Evolutionary conservation across 1,284 basidiomycete species (phyloP).

Genomic region (Puccinia brachypodii): DNA sequence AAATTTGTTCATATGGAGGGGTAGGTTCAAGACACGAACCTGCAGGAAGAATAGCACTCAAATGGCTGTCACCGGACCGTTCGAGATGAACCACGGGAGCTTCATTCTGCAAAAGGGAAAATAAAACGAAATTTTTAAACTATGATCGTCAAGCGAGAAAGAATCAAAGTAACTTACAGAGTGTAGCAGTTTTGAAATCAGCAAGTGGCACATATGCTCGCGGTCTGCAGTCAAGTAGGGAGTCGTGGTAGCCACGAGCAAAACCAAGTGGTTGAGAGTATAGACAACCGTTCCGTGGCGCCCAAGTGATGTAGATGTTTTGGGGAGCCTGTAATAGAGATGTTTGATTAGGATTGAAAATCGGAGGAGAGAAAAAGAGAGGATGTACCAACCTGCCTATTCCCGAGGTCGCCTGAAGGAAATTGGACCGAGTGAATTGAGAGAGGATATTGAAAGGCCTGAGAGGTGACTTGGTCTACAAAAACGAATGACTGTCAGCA

Average conservation of each 20-base stretch:
- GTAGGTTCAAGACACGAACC: neutral
- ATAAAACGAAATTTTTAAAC: neutral
- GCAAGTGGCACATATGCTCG: neutral
- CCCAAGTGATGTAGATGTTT: slow-evolving; percentile 17
- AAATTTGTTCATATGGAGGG: neutral
- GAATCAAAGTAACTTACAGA: neutral
- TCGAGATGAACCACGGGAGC: neutral
- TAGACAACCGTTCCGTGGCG: slow-evolving; percentile 8
- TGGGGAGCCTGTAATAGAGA: slow-evolving; percentile 17
- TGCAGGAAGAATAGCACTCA: neutral
- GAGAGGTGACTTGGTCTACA: neutral
- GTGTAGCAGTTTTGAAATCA: slow-evolving; percentile 8
- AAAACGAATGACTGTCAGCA: neutral
- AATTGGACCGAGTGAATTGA: slow-evolving; percentile 32
- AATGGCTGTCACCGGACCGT: neutral
- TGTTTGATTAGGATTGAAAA: neutral
- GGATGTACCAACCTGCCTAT: neutral
- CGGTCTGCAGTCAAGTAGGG: slow-evolving; percentile 17
- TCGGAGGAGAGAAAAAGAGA: neutral
- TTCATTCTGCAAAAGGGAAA: slow-evolving; percentile 1
- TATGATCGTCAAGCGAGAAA: neutral
- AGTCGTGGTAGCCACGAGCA: slow-evolving; percentile 7
- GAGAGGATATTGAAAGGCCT: slow-evolving; percentile 31
- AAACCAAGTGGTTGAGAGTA: neutral
- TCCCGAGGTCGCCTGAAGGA: slow-evolving; percentile 13